Evolutionary conservation across 2,329 filamentous ascomycete genomes (phyloP), one percentile per base, ranked within the genome.

Genomic region (Tolypocladium album): DNA sequence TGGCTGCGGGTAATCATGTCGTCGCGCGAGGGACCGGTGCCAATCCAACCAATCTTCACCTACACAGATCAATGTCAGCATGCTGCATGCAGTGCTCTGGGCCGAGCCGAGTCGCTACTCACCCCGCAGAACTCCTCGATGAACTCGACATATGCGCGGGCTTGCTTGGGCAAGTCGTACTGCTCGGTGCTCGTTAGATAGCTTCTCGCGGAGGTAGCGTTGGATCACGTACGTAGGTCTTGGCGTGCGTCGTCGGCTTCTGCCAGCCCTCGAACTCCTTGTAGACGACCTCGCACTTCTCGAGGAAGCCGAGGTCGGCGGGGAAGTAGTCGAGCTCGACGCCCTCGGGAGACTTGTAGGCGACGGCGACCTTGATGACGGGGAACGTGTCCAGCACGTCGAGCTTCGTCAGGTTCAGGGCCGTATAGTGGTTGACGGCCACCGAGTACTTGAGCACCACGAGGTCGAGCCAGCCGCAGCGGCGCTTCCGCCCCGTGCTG

Each of bases 41-140:
- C 87, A 66, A 89, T 85, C 71, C 81, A 88, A 7, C 58, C 50
- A 55, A 62, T 62, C 70, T 81, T 82, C 63, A 88, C 67, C 69
- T 71, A 24, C 53, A 55, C 13, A 53, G 38, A 36, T 24, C 53
- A 47, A 57, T 39, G 56, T 56, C 43, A 64, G 62, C 60, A 60
- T 61, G 56, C 62, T 57, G 50, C 15, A 5, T 31, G 12, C 45
- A 4, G 15, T 9, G 17, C 3, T 8, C 24, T 2, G 24, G 22
- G 12, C 27, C 27, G 27, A 31, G 27, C 17, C 2, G 45, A 8
- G 45, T 15, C 13, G 27, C 2, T 31, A n/a, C 78, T 80, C 61
- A 88, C 82, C 39, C 83, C 85, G 17, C 87, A 74, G 69, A 84
- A 87, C 64, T 83, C 73, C 76, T 90, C 86, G 62, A 89, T 87